Evolutionary conservation across 2,329 filamentous ascomycete species (phyloP).

Genomic region (Bretziella fagacearum): DNA sequence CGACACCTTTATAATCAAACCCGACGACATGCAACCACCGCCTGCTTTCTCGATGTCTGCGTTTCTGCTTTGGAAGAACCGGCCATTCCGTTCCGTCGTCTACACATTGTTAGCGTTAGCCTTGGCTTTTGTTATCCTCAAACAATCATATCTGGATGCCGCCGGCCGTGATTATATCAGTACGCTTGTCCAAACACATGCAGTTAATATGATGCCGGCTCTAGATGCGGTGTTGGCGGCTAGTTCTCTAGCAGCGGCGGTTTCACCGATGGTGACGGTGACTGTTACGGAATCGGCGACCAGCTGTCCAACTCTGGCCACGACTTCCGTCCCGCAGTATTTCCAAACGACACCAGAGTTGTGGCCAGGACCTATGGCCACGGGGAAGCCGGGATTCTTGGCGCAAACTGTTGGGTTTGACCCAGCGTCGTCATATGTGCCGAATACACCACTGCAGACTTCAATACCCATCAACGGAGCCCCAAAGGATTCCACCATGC

Average conservation of each 20-base stretch:
- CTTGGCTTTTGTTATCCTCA: constrained; percentile 24
- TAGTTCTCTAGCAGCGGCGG: constrained; percentile 11
- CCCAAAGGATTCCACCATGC: constrained; percentile 30
- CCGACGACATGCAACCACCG: neutral
- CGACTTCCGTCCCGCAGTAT: constrained; percentile 39
- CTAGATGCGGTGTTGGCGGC: neutral
- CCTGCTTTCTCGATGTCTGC: neutral
- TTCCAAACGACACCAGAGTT: constrained; percentile 45
- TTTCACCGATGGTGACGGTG: constrained; percentile 14
- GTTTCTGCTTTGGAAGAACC: constrained; percentile 7
- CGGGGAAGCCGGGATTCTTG: constrained; percentile 50
- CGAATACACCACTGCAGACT: constrained; percentile 55
- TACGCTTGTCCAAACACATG: constrained; percentile 6
- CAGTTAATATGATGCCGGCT: neutral
- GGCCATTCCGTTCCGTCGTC: constrained; percentile 13
- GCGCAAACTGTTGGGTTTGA: constrained; percentile 53
- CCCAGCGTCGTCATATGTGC: constrained; percentile 43
- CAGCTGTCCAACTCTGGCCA: constrained; percentile 17
- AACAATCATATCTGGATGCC: constrained; percentile 18
- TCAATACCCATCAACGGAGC: constrained; percentile 47
- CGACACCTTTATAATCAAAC: constrained; percentile 5
- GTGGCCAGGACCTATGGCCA: constrained; percentile 51
- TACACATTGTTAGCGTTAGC: constrained; percentile 21
- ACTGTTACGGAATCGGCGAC: constrained; percentile 14
- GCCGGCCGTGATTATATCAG: constrained; percentile 14